Evolutionary conservation across 352 stramenopile genomes (phyloP), one percentile per base, ranked within the genome.

Genomic region (Elongisporangium undulatum): DNA sequence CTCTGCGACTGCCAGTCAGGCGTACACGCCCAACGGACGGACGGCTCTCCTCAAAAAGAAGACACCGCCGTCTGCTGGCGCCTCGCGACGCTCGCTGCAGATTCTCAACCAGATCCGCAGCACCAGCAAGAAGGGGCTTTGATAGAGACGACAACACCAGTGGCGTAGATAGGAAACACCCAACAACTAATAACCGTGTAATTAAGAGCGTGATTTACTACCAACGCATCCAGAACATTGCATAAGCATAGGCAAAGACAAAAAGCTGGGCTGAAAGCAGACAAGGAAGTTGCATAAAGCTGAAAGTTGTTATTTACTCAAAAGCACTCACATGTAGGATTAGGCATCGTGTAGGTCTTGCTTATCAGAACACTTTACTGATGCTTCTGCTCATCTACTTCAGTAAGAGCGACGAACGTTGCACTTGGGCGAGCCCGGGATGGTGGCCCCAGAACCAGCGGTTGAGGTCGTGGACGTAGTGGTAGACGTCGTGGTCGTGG

Each of bases 101-200:
- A 94, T 94, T 55, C 66, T 94, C 23, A 94, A 85, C 67, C 78
- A 92, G 58, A 91, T 94, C 55, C 75, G 71, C 61, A 72, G 69
- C 8, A 72, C 34, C 49, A 52, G 49, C 49, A 52, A 52, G 7
- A 52, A 52, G n/a, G 49, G n/a, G 16, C 49, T 23, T 45, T 45
- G 34, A 45, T 45, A 45, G 34, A 45, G 26, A 26, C 23, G 23
- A 26, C 23, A 26, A 26, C 9, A n/a, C n/a, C n/a, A n/a, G n/a
- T n/a, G n/a, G n/a, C n/a, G n/a, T n/a, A n/a, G n/a, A n/a, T n/a
- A n/a, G n/a, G n/a, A n/a, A n/a, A n/a, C 6, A 38, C 26, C n/a
- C 34, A 45, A 8, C 10, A 45, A 45, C 34, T 45, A 45, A 45
- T 45, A 45, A 45, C 13, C 13, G 10, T 45, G 34, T 45, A 45